Conservation (phyloP, 2,329 filamentous ascomycete species). For the Graphilbum sp. region DNA sequence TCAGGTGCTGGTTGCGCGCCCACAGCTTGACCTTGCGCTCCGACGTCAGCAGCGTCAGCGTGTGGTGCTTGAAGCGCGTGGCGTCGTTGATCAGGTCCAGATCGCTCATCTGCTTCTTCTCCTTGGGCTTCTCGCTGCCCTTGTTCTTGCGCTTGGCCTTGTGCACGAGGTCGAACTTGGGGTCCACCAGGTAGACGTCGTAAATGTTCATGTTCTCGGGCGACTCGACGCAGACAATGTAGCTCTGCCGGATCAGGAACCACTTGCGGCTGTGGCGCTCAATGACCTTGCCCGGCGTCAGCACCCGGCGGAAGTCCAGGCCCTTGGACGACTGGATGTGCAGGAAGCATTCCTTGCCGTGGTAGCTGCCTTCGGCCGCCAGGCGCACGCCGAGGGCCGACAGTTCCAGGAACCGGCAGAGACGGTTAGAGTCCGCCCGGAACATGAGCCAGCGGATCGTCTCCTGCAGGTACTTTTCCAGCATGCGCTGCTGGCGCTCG, state of each 20-base stretch:
- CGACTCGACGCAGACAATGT: conserved; percentile 95
- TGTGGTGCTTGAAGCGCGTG: conserved; percentile 49
- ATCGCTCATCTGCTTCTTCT: conserved; percentile 17
- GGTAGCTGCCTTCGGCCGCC: conserved; percentile 89
- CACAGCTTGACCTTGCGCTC: conserved; percentile 86
- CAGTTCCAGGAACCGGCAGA: conserved; percentile 91
- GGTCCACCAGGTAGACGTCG: conserved; percentile 93
- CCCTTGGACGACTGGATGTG: conserved; percentile 86
- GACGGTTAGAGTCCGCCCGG: conserved; percentile 79
- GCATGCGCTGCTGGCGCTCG: conserved; percentile 65
- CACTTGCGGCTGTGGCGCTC: conserved; percentile 81
- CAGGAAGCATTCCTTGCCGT: conserved; percentile 91
- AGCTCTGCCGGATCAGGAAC: conserved; percentile 96
- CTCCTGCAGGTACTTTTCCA: conserved; percentile 81
- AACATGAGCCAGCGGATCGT: conserved; percentile 97
- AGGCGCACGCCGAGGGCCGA: conserved; percentile 87
- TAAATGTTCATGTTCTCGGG: conserved; percentile 98
- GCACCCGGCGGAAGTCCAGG: conserved; percentile 65
- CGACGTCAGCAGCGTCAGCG: conserved; percentile 73
- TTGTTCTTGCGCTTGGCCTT: conserved; percentile 47
- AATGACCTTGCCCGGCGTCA: conserved; percentile 65
- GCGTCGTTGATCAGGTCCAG: conserved; percentile 29
- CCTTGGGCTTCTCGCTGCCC: conserved; percentile 41
- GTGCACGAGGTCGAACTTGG: conserved; percentile 66
- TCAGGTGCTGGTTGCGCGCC: conserved; percentile 75